Conservation (phyloP, 2,329 filamentous ascomycete genomes). For the Macrophomina pseudophaseolina region DNA sequence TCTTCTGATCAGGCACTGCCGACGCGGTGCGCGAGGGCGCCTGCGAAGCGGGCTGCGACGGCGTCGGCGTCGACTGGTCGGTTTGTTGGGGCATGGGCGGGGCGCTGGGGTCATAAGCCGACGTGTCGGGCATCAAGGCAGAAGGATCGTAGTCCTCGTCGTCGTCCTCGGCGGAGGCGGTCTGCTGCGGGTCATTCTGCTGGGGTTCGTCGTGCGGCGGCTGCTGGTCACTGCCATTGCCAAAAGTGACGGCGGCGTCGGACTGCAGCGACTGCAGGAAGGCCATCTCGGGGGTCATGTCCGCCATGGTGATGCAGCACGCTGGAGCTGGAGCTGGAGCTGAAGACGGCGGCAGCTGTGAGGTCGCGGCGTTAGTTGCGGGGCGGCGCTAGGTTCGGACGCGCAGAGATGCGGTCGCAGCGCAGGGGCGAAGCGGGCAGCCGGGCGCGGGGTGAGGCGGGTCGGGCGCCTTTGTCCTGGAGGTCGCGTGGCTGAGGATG, state of each 20-base stretch:
- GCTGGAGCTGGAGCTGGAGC: constrained; percentile 8
- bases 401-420: constrained; percentile 9
- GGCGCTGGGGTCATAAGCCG: constrained; percentile 31
- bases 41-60: constrained; percentile 33
- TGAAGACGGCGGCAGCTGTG: constrained; percentile 16
- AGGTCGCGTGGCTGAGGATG: constrained; percentile 8
- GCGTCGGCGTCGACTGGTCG: constrained; percentile 36
- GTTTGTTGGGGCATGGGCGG: constrained; percentile 29
- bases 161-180: constrained; percentile 31
- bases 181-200: constrained; percentile 32
- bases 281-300: constrained; percentile 59
- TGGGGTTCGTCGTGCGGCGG: constrained; percentile 12
- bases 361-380: constrained; percentile 18
- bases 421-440: constrained; percentile 1
- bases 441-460: background rate
- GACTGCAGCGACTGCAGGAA: constrained; percentile 57
- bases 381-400: background rate
- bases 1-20: constrained; percentile 32
- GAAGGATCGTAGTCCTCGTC: constrained; percentile 45
- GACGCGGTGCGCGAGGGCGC: constrained; percentile 28
- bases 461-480: constrained; percentile 6
- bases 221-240: constrained; percentile 41
- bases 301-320: constrained; percentile 49
- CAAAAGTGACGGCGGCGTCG: constrained; percentile 45
- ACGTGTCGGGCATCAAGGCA: constrained; percentile 32